Conservation (phyloP, 2,329 filamentous ascomycete species). For the Botryosphaeria dothidea region DNA sequence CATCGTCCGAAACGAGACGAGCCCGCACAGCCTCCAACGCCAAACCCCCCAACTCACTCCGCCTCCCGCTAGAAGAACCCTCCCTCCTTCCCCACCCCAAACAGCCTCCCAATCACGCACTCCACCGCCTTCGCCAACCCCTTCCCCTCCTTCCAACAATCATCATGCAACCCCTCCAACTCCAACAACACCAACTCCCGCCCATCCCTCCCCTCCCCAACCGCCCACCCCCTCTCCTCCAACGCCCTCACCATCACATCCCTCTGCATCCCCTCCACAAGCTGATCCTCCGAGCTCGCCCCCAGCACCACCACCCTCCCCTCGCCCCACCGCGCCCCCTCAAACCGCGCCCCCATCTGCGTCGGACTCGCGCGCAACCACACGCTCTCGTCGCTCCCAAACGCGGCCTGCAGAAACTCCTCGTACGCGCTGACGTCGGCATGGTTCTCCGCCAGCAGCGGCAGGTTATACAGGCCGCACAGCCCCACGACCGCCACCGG, state of each 20-base stretch:
- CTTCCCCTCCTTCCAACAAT: constrained; percentile 61
- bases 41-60: too few relatives aligned
- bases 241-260: constrained; percentile 57
- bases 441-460: constrained; percentile 51
- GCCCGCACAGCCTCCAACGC: too few relatives aligned
- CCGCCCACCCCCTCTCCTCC: constrained; percentile 42
- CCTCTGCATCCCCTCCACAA: constrained; percentile 58
- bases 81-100: neutral
- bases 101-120: constrained; percentile 29
- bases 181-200: constrained; percentile 44
- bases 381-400: constrained; percentile 52
- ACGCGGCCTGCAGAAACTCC: constrained; percentile 61
- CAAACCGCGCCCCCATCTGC: constrained; percentile 40
- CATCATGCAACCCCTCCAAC: constrained; percentile 62
- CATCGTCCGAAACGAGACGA: too few relatives aligned
- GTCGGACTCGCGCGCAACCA: constrained; percentile 63
- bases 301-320: constrained; percentile 42
- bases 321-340: constrained; percentile 23
- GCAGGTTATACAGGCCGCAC: constrained; percentile 68
- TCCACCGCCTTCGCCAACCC: constrained; percentile 52
- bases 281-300: constrained; percentile 49
- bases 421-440: constrained; percentile 54
- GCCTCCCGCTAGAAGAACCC: constrained; percentile 13
- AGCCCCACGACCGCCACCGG: constrained; percentile 61
- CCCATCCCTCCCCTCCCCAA: constrained; percentile 26